Base-by-base conservation (phyloP, 1,284 basidiomycete genomes). In the Hymenochaete sp. region DNA sequence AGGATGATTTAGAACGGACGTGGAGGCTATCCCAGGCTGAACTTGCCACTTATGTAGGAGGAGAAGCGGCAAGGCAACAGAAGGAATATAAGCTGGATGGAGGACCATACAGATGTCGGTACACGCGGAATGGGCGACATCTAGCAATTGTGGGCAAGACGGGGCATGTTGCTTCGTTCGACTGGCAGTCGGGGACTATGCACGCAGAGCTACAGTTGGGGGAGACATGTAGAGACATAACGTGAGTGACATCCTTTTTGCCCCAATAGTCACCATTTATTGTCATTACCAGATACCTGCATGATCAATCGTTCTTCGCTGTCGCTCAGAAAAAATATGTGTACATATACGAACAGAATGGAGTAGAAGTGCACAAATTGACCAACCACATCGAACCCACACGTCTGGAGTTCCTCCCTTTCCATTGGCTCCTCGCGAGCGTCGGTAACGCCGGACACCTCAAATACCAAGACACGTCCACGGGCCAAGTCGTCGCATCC, bases 401-500 rank as follows among this genome's bases (percentile, higher is more conserved):
- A 7, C 72, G 85, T 49, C 76, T 98, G 49, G 90, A 97, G 59
- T 98, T 92, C 61, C 69, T 98, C 7, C 93, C 92, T 0, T 98
- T 93, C 57, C 96, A 99, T 62, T 98, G 92, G 81, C 70, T 98
- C 13, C 76, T 99, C 4, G 87, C 81, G 1, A 86, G 80, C 41
- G 73, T 95, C 85, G 92, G 93, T 8, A 85, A 91, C 56, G 72
- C 79, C 10, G 95, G 95, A 1, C 91, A 84, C 61, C 72, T 98
- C 1, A 95, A 95, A 67, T 99, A 98, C 65, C 93, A 96, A 67
- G 95, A 99, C 60, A 93, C 90, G 0, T 93, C 93, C 2, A 98
- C 93, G 0, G 95, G 95, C 13, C 74, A 82, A 48, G 72, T 97
- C 44, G 71, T 98, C 28, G 78, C 82, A 31, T 83, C 93, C 62